Evolutionary conservation across 192 early-diverging fungal species (phyloP).

Genomic region (Coemansia sp.): DNA sequence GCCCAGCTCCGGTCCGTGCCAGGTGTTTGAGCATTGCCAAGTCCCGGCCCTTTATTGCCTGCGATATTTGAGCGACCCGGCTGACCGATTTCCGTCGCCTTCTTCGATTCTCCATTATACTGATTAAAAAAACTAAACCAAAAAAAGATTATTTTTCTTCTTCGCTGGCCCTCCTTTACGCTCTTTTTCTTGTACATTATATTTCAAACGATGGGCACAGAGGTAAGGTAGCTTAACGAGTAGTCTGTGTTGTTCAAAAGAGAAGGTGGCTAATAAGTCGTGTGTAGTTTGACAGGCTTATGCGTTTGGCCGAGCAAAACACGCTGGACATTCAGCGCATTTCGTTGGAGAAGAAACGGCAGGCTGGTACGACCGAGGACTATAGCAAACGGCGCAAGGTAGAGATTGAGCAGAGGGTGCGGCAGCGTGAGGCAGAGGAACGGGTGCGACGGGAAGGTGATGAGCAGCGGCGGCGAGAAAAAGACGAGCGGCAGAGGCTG

Average conservation of each 20-base stretch:
- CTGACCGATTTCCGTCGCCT: neutral
- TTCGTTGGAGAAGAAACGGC: slow-evolving; percentile 30
- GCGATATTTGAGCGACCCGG: slow-evolving; percentile 28
- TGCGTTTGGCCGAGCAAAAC: slow-evolving; percentile 52
- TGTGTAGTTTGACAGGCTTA: slow-evolving; percentile 48
- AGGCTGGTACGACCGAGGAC: slow-evolving; percentile 12
- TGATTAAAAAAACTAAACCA: neutral
- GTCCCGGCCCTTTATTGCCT: slow-evolving; percentile 33
- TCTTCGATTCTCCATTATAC: slow-evolving; percentile 1
- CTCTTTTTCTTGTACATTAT: neutral
- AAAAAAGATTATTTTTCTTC: neutral
- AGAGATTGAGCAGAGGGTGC: slow-evolving; percentile 34
- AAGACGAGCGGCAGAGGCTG: neutral
- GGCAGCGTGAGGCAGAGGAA: slow-evolving; percentile 38
- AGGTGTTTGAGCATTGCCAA: slow-evolving; percentile 41
- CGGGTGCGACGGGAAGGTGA: slow-evolving; percentile 12
- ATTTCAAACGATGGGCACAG: slow-evolving; percentile 29
- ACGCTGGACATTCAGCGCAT: slow-evolving; percentile 44
- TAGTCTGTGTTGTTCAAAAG: neutral
- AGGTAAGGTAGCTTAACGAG: neutral
- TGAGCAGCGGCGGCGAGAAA: neutral
- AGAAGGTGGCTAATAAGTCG: neutral
- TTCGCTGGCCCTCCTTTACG: neutral
- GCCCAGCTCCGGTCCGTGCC: slow-evolving; percentile 37
- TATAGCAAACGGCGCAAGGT: slow-evolving; percentile 31